These are phyloP conservation scores for Choiromyces venosus DNA, from an alignment of 495 filamentous ascomycete genomes.

Conservation along the genomic window DNA sequence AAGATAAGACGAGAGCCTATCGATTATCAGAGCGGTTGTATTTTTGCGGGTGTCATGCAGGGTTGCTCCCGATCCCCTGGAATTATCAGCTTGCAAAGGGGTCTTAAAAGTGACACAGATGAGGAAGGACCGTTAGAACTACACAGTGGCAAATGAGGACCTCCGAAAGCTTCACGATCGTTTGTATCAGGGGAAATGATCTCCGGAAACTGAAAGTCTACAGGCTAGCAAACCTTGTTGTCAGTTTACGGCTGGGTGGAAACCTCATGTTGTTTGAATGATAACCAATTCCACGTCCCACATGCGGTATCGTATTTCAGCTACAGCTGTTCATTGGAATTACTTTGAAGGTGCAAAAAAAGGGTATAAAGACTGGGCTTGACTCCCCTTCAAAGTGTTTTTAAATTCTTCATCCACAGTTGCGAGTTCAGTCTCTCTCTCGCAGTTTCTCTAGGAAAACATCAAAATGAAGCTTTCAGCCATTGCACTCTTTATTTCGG, in stretches of 20 bases:
- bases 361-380: neutral
- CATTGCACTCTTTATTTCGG: constrained; percentile 31
- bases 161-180: neutral
- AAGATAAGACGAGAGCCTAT: neutral
- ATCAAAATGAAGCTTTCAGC: constrained; percentile 31
- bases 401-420: neutral
- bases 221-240: neutral
- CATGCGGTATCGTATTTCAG: neutral
- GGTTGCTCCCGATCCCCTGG: neutral
- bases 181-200: neutral
- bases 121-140: neutral
- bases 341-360: neutral
- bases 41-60: neutral
- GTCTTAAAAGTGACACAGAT: neutral
- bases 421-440: neutral
- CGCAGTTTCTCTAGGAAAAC: neutral
- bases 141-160: neutral
- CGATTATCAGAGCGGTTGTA: neutral
- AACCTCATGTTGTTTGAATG: neutral
- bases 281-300: neutral
- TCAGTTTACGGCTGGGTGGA: neutral
- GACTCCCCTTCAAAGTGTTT: too few relatives aligned
- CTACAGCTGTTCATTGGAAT: neutral
- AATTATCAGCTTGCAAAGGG: neutral
- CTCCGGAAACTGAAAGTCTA: neutral